Percentiles rank a stretch among this genome's conserved stretches.
Evolutionary conservation across 306 rosid genomes (phyloP).

Genomic region (Purshia tridentata): DNA sequence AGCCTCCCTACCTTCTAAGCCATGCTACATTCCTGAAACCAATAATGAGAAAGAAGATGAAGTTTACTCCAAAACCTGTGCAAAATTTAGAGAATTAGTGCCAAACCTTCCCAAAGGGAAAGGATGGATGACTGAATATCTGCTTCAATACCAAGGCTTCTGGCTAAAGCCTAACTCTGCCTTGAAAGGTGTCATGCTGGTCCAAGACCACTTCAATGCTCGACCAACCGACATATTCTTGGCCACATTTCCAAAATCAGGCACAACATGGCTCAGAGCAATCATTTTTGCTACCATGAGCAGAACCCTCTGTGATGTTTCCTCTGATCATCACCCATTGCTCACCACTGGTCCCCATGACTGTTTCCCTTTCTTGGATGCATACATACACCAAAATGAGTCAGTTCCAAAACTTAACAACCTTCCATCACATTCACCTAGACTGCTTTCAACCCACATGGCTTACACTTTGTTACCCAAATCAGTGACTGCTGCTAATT

Average conservation of each 20-base stretch:
- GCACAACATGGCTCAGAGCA: slow-evolving; percentile 14
- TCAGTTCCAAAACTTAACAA: background rate
- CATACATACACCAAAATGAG: background rate
- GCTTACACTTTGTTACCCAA: background rate
- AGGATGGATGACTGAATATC: background rate
- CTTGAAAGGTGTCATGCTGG: background rate
- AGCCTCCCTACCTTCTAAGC: background rate
- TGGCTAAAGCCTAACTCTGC: background rate
- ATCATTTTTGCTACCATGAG: background rate
- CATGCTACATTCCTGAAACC: too few species aligned
- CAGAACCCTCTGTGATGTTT: background rate
- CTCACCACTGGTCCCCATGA: background rate
- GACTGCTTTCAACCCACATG: background rate
- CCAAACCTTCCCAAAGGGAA: slow-evolving; percentile 8
- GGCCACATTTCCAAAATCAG: background rate
- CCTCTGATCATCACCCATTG: slow-evolving; percentile 5
- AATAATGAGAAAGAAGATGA: background rate
- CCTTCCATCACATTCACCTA: background rate
- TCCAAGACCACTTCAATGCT: slow-evolving; percentile 4
- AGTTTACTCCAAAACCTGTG: background rate
- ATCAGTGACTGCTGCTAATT: background rate
- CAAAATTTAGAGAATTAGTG: background rate
- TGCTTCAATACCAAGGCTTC: slow-evolving; percentile 4
- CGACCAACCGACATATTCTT: background rate
- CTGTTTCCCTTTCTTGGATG: slow-evolving; percentile 1